Evolutionary conservation across 23 red algal species (phyloP).

Genomic region (Gracilaria domingensis): DNA sequence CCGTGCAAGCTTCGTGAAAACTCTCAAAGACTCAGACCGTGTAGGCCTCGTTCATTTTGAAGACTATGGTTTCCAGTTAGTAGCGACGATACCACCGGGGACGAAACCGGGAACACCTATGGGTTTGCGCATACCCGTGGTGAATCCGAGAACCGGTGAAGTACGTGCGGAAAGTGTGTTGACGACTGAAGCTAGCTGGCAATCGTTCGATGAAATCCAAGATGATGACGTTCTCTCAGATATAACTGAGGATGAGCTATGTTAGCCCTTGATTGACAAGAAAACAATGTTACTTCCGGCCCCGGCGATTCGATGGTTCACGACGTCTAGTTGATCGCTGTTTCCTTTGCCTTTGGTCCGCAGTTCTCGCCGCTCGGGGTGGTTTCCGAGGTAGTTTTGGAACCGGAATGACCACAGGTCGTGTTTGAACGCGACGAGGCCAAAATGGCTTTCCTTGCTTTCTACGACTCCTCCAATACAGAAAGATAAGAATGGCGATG

Average conservation of each 20-base stretch:
- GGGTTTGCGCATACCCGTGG: conserved; percentile 8
- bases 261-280: background rate
- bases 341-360: background rate
- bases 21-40: conserved; percentile 21
- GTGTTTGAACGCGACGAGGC: conserved; percentile 41
- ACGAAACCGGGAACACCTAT: conserved; percentile 41
- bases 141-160: conserved; percentile 33
- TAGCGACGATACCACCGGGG: conserved; percentile 4
- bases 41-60: conserved; percentile 59
- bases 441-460: conserved; percentile 27
- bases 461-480: conserved; percentile 31
- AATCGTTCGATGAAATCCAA: background rate
- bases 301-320: background rate
- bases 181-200: background rate
- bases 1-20: conserved; percentile 26
- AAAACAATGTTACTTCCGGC: background rate
- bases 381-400: conserved; percentile 23
- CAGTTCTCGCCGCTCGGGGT: conserved; percentile 25
- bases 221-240: conserved; percentile 6
- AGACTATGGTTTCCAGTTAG: conserved; percentile 65
- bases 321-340: background rate
- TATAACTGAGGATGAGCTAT: conserved; percentile 24
- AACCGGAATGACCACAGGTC: conserved; percentile 32
- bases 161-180: conserved; percentile 41
- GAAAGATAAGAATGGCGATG: conserved; percentile 30